A percentile compares a stretch with the other conserved stretches of the same genome.
Conservation (phyloP, 192 early-diverging fungal species). For the Rhizoclosmatium sp. region DNA sequence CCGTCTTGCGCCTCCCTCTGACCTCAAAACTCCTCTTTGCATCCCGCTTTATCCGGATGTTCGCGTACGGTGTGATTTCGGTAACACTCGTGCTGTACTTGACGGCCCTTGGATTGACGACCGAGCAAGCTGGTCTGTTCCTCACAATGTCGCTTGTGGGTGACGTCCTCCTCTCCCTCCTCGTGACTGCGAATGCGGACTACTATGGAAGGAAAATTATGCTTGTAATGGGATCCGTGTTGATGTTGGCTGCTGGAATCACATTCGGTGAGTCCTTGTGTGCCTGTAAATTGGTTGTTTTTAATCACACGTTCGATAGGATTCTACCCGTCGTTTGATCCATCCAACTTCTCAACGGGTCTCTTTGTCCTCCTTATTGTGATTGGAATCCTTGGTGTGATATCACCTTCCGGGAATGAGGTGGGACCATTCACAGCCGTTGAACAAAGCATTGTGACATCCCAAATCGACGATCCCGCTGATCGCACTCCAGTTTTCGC, state of each 20-base stretch:
- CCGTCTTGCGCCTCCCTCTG: conserved; percentile 9
- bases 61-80: conserved; percentile 37
- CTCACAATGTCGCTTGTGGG: conserved; percentile 38
- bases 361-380: conserved; percentile 11
- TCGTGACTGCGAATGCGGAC: conserved; percentile 37
- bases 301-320: conserved; percentile 1
- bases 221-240: conserved; percentile 34
- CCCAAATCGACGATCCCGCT: background rate
- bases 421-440: background rate
- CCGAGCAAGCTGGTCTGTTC: conserved; percentile 14
- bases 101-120: conserved; percentile 19
- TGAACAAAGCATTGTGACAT: background rate
- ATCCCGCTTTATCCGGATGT: conserved; percentile 23
- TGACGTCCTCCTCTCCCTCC: conserved; percentile 20
- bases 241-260: conserved; percentile 34
- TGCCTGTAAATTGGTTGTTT: background rate
- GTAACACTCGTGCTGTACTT: conserved; percentile 36
- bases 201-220: conserved; percentile 9
- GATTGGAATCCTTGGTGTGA: conserved; percentile 35
- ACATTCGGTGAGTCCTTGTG: conserved; percentile 2
- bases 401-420: conserved; percentile 22
- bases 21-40: conserved; percentile 13
- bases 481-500: conserved; percentile 26
- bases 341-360: background rate
- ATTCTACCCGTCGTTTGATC: background rate